Base-by-base conservation (phyloP, 192 early-diverging fungal genomes). In the Glomus cerebriforme region DNA sequence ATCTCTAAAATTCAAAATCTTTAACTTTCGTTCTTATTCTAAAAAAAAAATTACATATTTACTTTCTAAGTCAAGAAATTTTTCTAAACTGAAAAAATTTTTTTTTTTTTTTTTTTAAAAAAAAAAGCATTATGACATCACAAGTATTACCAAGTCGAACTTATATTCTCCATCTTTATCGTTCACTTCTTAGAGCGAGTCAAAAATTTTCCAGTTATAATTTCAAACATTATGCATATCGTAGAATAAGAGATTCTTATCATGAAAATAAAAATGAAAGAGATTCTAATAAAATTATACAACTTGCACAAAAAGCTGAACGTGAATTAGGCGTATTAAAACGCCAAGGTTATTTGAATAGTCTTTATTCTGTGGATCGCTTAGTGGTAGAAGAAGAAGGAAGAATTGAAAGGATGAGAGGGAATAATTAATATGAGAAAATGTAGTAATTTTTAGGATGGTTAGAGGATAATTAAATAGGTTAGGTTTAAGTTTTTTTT, bases 201-300 rank as follows among this genome's bases (percentile, higher is more conserved):
- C 88, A 90, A 75, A 88, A 86, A 19, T 97, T 95, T 77, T 83
- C 90, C 35, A 87, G 89, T 79, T 95, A 97, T 91, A 96, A 96
- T 90, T 97, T 95, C 84, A 90, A 92, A 68, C 87, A 92, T 80
- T 97, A 96, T 83, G 92, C 94, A 72, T 83, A 91, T 75, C 92
- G 95, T 58, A 89, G 94, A 39, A 87, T 93, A 26, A 85, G 87
- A 69, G 95, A 97, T 86, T 89, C 90, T 32, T 97, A 96, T 89
- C 89, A 88, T 60, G 83, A 84, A n/a, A 77, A 89, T 74, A 83
- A 83, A 76, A 80, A 70, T 29, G 86, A 85, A 75, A 85, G 90
- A 34, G 87, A 92, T 76, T 86, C 92, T 5, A 83, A 62, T 7
- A 87, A 81, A 43, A 89, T 94, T 71, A 62, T 81, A 68, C 73